A percentile compares a stretch with the other conserved stretches of the same genome.
Evolutionary conservation across 2,329 filamentous ascomycete genomes (phyloP).

Genomic region (Alternaria atra): DNA sequence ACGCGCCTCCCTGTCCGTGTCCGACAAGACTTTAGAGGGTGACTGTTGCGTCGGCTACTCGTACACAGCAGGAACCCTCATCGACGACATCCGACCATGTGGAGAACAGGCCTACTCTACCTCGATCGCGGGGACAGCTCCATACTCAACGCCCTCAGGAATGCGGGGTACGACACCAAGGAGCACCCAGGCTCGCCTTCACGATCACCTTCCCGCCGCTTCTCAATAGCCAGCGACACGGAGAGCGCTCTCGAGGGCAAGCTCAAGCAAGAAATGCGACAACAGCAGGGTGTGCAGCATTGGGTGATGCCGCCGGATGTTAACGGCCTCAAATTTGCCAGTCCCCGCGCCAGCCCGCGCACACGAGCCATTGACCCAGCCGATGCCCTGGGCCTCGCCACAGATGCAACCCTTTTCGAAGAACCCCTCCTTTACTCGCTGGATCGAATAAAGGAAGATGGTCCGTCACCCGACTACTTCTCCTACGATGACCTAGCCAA

Average conservation of each 20-base stretch:
- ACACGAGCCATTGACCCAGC: conserved; percentile 17
- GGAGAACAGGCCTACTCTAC: conserved; percentile 34
- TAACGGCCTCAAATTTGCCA: conserved; percentile 27
- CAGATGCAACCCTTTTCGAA: conserved; percentile 32
- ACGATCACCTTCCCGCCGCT: conserved; percentile 23
- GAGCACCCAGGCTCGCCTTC: conserved; percentile 24
- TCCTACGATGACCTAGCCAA: conserved; percentile 17
- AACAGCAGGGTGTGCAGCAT: conserved; percentile 20
- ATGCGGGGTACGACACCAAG: conserved; percentile 30
- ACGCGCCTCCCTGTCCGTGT: conserved; percentile 24
- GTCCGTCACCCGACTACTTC: conserved; percentile 22
- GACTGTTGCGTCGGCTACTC: conserved; percentile 23
- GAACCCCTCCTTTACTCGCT: conserved; percentile 28
- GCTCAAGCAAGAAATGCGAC: conserved; percentile 18
- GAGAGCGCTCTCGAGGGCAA: conserved; percentile 20
- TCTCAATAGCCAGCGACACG: conserved; percentile 27
- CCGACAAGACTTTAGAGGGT: conserved; percentile 23
- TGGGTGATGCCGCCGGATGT: conserved; percentile 21
- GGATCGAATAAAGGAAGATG: conserved; percentile 27
- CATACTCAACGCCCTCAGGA: conserved; percentile 30
- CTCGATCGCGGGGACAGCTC: conserved; percentile 34
- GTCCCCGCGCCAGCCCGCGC: conserved; percentile 19
- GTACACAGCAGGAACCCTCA: conserved; percentile 24
- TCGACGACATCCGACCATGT: conserved; percentile 31
- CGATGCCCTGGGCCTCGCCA: conserved; percentile 24